Conservation (phyloP, 208 protist genomes). For the Leishmania aethiopica region DNA sequence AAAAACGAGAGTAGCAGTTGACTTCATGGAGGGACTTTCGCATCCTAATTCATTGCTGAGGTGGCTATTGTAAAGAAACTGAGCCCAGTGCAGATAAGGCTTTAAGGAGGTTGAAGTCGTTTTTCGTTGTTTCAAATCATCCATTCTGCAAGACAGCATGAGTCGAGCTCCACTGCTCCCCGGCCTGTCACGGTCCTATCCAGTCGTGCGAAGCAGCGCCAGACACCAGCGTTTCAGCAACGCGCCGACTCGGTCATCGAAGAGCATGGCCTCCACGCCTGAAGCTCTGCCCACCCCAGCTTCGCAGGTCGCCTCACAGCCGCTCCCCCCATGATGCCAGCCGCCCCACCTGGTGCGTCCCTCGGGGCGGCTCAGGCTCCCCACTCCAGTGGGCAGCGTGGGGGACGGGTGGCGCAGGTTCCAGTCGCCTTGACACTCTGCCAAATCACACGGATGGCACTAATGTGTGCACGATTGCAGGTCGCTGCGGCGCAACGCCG, state of each 20-base stretch:
- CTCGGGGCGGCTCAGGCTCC: neutral
- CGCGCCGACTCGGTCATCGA: neutral
- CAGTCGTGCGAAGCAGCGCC: neutral
- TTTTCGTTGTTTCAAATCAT: neutral
- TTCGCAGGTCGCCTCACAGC: neutral
- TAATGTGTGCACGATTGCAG: neutral
- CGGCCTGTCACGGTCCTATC: neutral
- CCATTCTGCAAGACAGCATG: neutral
- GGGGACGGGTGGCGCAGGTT: neutral
- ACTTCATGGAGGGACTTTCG: neutral
- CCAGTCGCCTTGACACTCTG: neutral
- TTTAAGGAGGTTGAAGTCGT: neutral
- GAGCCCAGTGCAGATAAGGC: neutral
- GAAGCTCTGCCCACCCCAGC: neutral
- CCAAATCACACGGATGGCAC: neutral
- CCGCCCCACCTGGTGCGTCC: neutral
- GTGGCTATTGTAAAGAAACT: neutral
- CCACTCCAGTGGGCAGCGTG: neutral
- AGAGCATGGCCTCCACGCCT: neutral
- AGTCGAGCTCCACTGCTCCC: neutral
- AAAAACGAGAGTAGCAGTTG: constrained; percentile 27
- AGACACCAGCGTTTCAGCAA: neutral
- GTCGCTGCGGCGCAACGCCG: neutral
- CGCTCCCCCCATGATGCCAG: neutral
- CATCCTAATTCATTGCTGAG: neutral